Evolutionary conservation across 306 rosid genomes (phyloP).

Genomic region (Myrica gale): DNA sequence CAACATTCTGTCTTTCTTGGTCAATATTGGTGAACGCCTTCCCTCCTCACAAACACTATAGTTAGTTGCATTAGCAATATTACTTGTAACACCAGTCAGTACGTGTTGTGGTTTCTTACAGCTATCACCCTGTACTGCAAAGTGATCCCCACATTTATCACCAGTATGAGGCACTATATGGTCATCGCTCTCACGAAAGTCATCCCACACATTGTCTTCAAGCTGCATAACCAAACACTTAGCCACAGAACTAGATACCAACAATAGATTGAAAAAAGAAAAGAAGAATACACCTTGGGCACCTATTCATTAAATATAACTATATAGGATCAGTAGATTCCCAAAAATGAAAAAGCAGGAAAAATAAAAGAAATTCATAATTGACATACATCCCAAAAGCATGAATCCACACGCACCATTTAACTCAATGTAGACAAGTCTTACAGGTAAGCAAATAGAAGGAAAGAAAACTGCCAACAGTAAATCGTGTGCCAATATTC

Average conservation of each 20-base stretch:
- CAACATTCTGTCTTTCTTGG: slow-evolving; percentile 42
- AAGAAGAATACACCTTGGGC: neutral
- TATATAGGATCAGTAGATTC: neutral
- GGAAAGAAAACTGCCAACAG: neutral
- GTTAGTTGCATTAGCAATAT: slow-evolving; percentile 34
- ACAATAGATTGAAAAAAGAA: neutral
- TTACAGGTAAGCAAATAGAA: neutral
- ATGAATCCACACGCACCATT: neutral
- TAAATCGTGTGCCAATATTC: neutral
- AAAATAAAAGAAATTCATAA: neutral
- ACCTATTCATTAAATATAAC: neutral
- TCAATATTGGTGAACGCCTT: slow-evolving; percentile 28
- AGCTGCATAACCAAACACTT: slow-evolving; percentile 44
- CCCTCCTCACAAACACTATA: slow-evolving; percentile 34
- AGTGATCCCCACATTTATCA: slow-evolving; percentile 36
- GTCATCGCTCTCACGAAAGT: slow-evolving; percentile 52
- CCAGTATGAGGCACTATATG: slow-evolving; percentile 49
- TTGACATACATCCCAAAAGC: neutral
- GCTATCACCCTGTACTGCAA: slow-evolving; percentile 38
- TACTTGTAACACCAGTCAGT: slow-evolving; percentile 28
- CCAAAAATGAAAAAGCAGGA: neutral
- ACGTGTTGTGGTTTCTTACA: slow-evolving; percentile 35
- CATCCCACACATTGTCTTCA: slow-evolving; percentile 60
- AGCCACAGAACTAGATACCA: slow-evolving; percentile 7
- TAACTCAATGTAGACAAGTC: neutral